A percentile compares a stretch with the other conserved stretches of the same genome.
Conservation (phyloP, 148 eudicot species). For the Vaccinium myrtillus region DNA sequence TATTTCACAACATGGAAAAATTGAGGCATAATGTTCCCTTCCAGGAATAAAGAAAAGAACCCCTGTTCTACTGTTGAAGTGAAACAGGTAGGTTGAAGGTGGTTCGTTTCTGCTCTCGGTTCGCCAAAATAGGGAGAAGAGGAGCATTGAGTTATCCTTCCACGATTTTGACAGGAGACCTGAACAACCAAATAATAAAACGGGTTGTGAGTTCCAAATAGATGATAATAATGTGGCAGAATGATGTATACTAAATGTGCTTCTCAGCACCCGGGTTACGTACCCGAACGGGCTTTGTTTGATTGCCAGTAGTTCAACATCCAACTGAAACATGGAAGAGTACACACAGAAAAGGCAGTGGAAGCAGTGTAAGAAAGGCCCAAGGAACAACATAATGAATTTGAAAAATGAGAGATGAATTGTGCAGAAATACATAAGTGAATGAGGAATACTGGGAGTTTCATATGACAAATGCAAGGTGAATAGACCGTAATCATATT, state of each 20-base stretch:
- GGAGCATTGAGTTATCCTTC: background rate
- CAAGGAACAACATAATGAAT: background rate
- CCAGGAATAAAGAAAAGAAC: background rate
- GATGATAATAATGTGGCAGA: background rate
- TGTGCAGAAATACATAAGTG: no score
- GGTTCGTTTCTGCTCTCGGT: background rate
- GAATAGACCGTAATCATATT: background rate
- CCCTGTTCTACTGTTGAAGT: background rate
- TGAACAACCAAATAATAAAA: background rate
- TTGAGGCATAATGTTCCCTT: background rate
- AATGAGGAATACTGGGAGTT: background rate
- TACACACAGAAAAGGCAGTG: background rate
- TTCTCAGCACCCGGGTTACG: background rate
- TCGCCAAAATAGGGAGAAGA: background rate
- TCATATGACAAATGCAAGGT: background rate
- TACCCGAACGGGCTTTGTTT: slow-evolving; percentile 8
- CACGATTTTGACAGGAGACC: slow-evolving; percentile 1
- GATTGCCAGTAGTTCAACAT: slow-evolving; percentile 4
- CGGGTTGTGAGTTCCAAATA: background rate
- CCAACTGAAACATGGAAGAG: slow-evolving; percentile 4
- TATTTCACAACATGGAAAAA: background rate
- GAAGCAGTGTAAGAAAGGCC: background rate
- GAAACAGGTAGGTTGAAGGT: background rate
- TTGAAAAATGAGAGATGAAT: background rate
- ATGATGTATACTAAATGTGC: background rate